Evolutionary conservation across 2,329 filamentous ascomycete species (phyloP).

Genomic region (Trichoderma sp.): DNA sequence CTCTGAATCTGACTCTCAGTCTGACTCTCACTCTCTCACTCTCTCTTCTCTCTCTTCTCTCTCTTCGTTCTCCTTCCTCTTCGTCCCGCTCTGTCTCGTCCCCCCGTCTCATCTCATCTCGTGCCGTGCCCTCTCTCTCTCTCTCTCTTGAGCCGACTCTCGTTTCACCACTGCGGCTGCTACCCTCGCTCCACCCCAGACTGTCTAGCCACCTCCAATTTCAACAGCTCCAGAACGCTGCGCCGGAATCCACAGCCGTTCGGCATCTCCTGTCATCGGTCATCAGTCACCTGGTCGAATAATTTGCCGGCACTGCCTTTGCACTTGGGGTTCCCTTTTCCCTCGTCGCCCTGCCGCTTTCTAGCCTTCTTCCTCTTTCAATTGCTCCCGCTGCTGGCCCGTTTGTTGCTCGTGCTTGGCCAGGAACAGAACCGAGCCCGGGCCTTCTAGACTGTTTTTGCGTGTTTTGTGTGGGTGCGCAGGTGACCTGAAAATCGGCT

Average conservation of each 20-base stretch:
- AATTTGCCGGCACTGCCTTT: conserved; percentile 11
- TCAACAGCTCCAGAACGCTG: conserved; percentile 11
- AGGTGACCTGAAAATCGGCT: conserved; percentile 20
- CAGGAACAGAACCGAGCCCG: neutral
- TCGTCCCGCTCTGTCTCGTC: neutral
- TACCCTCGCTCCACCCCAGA: conserved; percentile 17
- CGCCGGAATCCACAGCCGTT: conserved; percentile 13
- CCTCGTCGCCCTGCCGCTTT: neutral
- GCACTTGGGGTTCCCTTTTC: neutral
- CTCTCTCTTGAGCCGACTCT: conserved; percentile 14
- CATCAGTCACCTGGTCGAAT: conserved; percentile 3
- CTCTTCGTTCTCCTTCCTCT: conserved; percentile 18
- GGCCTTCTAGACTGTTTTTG: neutral
- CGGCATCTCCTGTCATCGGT: conserved; percentile 16
- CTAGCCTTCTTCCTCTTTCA: neutral
- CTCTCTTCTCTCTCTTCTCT: neutral
- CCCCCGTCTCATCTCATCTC: neutral
- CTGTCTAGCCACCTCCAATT: conserved; percentile 12
- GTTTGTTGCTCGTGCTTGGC: conserved; percentile 3
- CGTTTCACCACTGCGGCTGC: conserved; percentile 17
- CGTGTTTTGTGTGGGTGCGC: conserved; percentile 18
- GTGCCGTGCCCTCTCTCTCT: neutral
- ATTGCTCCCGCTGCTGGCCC: neutral
- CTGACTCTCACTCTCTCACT: neutral
- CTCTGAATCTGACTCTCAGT: neutral